phyloP scores from a whole-genome alignment of 2,329 filamentous ascomycete genomes.

The Cladobotryum mycophilum region DNA sequence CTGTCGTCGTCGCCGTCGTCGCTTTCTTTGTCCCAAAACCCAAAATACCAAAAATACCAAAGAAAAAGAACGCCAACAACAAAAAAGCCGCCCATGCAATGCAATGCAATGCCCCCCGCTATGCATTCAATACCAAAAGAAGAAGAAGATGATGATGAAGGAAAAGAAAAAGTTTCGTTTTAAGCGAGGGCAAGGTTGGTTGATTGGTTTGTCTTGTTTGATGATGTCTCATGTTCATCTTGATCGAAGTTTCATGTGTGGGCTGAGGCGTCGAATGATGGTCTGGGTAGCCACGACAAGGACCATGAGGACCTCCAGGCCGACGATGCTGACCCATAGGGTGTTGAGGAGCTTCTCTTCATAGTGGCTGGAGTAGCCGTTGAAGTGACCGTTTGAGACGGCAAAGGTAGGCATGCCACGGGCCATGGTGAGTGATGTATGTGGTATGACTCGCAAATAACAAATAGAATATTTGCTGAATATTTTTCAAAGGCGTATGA shows the following conservation, averaged over 20 bases:
- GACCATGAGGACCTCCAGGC: constrained; percentile 40
- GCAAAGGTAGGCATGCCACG: constrained; percentile 9
- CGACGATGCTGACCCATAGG: constrained; percentile 42
- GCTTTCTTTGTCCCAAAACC: no score
- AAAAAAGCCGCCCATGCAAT: background rate
- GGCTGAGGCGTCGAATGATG: constrained; percentile 20
- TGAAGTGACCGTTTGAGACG: constrained; percentile 18
- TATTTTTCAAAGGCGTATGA: no score
- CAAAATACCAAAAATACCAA: no score
- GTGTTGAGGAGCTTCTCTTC: constrained; percentile 38
- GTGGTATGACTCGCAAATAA: background rate
- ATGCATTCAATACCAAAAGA: background rate
- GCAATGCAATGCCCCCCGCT: background rate
- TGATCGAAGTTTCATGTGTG: constrained; percentile 9
- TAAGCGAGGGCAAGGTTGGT: background rate
- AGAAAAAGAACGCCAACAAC: background rate
- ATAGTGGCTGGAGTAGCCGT: constrained; percentile 25
- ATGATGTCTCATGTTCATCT: background rate
- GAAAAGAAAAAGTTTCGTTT: background rate
- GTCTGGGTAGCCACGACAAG: constrained; percentile 30
- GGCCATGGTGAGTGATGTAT: constrained; percentile 6
- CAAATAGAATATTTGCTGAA: background rate
- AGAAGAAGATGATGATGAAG: background rate
- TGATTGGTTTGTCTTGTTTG: background rate
- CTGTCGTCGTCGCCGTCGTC: background rate